Conservation (phyloP, 768 basidiomycete species). For the Saitozyma sp. region DNA sequence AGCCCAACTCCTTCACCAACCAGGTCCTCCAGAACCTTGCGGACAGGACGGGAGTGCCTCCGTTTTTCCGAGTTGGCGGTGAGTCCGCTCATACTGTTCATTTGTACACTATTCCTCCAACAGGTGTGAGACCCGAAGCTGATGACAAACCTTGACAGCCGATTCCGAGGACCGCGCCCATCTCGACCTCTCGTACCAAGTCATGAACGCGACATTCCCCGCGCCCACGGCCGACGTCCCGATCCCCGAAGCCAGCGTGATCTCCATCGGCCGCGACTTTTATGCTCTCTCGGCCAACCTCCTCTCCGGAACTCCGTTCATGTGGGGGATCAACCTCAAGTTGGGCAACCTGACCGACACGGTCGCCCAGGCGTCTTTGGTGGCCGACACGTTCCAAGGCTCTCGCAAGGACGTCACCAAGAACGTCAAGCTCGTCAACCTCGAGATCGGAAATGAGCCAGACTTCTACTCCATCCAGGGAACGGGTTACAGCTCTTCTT, state of each 20-base stretch:
- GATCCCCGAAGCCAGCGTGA: slow-evolving; percentile 23
- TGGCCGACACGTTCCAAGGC: slow-evolving; percentile 12
- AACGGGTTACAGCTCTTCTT: neutral
- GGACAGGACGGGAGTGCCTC: slow-evolving; percentile 15
- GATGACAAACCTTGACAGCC: neutral
- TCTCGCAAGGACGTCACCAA: neutral
- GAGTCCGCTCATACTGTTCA: neutral
- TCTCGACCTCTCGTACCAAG: slow-evolving; percentile 12
- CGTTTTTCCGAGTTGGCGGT: slow-evolving; percentile 27
- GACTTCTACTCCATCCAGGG: slow-evolving; percentile 11
- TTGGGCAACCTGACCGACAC: slow-evolving; percentile 16
- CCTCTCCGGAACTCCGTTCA: slow-evolving; percentile 19
- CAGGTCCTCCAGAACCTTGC: slow-evolving; percentile 19
- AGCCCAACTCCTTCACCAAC: slow-evolving; percentile 23
- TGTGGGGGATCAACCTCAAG: slow-evolving; percentile 16
- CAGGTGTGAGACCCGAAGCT: too few relatives aligned
- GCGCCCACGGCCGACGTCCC: slow-evolving; percentile 9
- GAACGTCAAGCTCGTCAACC: slow-evolving; percentile 1
- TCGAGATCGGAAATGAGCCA: slow-evolving; percentile 30
- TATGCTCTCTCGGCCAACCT: slow-evolving; percentile 22
- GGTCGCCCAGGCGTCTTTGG: slow-evolving; percentile 13
- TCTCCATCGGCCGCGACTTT: slow-evolving; percentile 25
- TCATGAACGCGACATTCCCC: slow-evolving; percentile 22
- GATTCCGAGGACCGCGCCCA: slow-evolving; percentile 24
- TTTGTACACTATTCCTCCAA: neutral